Evolutionary conservation across 2,329 filamentous ascomycete genomes (phyloP).

Genomic region (Talaromyces verruculosus): DNA sequence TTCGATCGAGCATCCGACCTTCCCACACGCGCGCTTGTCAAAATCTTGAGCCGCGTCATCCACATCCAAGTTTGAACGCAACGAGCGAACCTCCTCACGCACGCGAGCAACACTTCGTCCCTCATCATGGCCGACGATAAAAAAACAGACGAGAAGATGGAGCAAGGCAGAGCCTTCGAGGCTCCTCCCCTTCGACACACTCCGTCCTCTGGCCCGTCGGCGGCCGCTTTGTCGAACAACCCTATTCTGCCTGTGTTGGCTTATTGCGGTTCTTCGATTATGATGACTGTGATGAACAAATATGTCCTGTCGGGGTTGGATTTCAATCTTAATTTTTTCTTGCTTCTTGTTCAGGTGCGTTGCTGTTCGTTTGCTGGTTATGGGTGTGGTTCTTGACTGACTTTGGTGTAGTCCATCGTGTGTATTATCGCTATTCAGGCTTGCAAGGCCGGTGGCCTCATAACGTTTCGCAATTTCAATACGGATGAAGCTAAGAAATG

Average conservation of each 20-base stretch:
- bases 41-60: slow-evolving; percentile 13
- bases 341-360: slow-evolving; percentile 85
- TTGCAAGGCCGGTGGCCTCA: slow-evolving; percentile 78
- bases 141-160: slow-evolving; percentile 67
- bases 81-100: slow-evolving; percentile 1
- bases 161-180: slow-evolving; percentile 38
- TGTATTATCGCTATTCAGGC: slow-evolving; percentile 81
- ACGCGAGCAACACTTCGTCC: slow-evolving; percentile 18
- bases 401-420: slow-evolving; percentile 68
- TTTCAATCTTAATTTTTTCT: slow-evolving; percentile 97
- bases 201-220: slow-evolving; percentile 23
- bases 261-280: slow-evolving; percentile 94
- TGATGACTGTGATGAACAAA: slow-evolving; percentile 99
- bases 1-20: not conserved
- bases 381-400: slow-evolving; percentile 3
- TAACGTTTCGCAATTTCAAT: slow-evolving; percentile 83
- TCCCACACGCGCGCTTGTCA: not conserved
- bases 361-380: not conserved
- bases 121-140: slow-evolving; percentile 88
- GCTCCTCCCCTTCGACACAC: slow-evolving; percentile 3
- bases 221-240: slow-evolving; percentile 63
- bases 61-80: not conserved
- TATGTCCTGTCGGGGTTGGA: slow-evolving; percentile 87
- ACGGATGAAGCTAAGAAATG: slow-evolving; percentile 88
- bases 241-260: slow-evolving; percentile 77